phyloP scores from a whole-genome alignment of 768 basidiomycete species.

The Pleurotus platypus region DNA sequence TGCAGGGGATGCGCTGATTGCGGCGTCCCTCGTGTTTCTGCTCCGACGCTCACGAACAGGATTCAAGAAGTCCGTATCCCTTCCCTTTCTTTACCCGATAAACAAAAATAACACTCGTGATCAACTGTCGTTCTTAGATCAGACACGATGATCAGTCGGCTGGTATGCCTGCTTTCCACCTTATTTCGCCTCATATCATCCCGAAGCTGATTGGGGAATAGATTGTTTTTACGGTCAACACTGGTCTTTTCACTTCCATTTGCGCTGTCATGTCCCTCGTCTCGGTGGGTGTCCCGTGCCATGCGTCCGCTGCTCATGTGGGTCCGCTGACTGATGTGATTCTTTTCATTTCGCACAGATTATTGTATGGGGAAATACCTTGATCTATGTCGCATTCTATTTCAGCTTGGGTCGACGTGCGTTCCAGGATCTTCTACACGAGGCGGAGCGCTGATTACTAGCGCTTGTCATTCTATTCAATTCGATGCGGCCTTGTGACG shows the following conservation, averaged over 20 bases:
- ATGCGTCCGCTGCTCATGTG: neutral
- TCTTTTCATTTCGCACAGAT: constrained; percentile 15
- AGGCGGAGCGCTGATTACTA: neutral
- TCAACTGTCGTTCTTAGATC: constrained; percentile 23
- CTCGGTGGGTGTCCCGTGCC: neutral
- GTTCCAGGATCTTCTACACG: neutral
- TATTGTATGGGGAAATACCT: constrained; percentile 15
- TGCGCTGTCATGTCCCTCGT: constrained; percentile 1
- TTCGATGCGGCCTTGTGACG: constrained; percentile 10
- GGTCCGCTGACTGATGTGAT: neutral
- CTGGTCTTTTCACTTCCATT: constrained; percentile 9
- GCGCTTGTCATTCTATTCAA: too few relatives aligned
- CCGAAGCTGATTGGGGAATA: constrained; percentile 12
- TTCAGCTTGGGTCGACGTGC: constrained; percentile 11
- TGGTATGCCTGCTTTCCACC: constrained; percentile 25
- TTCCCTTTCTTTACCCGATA: neutral
- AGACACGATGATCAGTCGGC: constrained; percentile 41
- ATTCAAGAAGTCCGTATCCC: constrained; percentile 8
- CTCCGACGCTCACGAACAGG: constrained; percentile 11
- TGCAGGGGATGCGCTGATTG: constrained; percentile 6
- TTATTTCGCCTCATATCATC: constrained; percentile 51
- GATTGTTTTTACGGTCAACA: constrained; percentile 11
- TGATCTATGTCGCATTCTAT: constrained; percentile 22
- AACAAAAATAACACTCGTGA: neutral
- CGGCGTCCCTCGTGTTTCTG: constrained; percentile 6